Conservation (phyloP, 768 basidiomycete species). For the Kwoniella bestiolae region DNA sequence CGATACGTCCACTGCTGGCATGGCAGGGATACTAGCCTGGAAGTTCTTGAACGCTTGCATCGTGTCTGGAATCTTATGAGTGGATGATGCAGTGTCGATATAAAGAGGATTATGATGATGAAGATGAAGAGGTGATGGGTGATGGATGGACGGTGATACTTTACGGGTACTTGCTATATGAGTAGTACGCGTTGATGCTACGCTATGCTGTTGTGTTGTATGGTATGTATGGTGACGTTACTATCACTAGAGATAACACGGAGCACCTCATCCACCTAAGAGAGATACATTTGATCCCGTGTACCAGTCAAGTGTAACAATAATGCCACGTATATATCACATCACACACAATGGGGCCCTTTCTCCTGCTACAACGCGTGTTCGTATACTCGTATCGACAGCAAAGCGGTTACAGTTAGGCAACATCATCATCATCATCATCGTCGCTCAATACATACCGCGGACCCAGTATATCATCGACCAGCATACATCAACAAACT, state of each 20-base stretch:
- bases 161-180: too few relatives aligned
- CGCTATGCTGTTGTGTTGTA: background rate
- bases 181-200: background rate
- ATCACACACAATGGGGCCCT: background rate
- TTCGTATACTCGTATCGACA: conserved; percentile 3
- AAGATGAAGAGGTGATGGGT: background rate
- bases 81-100: background rate
- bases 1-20: conserved; percentile 51
- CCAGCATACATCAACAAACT: too few relatives aligned
- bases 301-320: background rate
- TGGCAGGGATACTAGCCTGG: conserved; percentile 31
- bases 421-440: background rate
- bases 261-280: background rate
- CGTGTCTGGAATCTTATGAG: background rate
- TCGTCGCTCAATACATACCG: background rate
- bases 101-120: background rate
- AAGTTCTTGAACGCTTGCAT: conserved; percentile 54
- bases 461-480: background rate
- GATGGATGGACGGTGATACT: too few relatives aligned
- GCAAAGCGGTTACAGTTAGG: background rate
- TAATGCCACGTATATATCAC: background rate
- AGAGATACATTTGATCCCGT: conserved; percentile 28
- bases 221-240: background rate
- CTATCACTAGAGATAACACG: background rate
- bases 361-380: background rate